Base-by-base conservation (phyloP, 2,329 filamentous ascomycete genomes). In the Hypoxylon sp. region DNA sequence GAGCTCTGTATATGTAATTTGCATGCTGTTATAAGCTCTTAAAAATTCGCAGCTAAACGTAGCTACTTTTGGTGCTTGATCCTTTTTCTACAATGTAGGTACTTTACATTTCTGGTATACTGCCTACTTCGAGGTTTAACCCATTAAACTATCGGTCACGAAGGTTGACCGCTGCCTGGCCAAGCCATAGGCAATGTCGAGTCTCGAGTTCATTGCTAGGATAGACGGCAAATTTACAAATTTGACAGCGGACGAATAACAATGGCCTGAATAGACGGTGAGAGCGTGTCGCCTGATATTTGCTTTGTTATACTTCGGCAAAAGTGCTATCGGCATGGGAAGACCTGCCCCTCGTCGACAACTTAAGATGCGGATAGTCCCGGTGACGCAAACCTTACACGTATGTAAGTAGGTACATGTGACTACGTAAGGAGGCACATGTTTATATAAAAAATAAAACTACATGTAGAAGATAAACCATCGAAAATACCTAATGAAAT, bases 1-100 rank as follows among this genome's bases (percentile, higher is more conserved):
- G 34, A 53, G 58, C 38, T 41, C 45, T 69, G 66, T 63, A 62
- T 63, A 61, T 63, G 60, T 63, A 61, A 30, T 64, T 55, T 56
- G 57, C 28, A 36, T 52, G 46, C 23, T 49, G 56, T 36, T 21
- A 51, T 28, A 53, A 34, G 38, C 41, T 14, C n/a, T 19, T 7
- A 46, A 58, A 51, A 51, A 17, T 52, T 51, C 14, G 28, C 21
- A 41, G 19, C 32, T 30, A 23, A 51, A 59, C 51, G 59, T 57
- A 59, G 48, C 52, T 57, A 60, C 38, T 19, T 19, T 21, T 19
- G 17, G 38, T 45, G 13, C 13, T 50, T 28, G 21, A 14, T n/a
- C 13, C 6, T 9, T 2, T 50, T 10, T 28, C 23, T 49, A 49
- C 13, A 5, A 17, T 17, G 13, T 32, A 32, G 14, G 43, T 46